A percentile compares a stretch with the other conserved stretches of the same genome.
These are phyloP conservation scores for Cucurbita argyrosperma DNA, from an alignment of 306 rosid genomes.

Conservation along the genomic window DNA sequence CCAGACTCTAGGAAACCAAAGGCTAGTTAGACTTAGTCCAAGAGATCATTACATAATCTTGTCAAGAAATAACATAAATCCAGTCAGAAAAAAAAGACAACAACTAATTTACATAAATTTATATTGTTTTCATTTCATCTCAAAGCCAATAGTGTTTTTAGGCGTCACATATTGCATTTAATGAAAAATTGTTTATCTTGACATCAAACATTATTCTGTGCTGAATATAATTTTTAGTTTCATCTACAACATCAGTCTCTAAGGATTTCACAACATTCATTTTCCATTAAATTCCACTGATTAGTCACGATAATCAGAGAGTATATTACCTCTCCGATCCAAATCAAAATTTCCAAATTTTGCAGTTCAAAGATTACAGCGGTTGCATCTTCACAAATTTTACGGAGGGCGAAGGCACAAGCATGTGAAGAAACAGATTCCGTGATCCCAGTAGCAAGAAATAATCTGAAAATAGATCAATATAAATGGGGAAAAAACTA, in stretches of 20 bases:
- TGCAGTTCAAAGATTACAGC: constrained; percentile 66
- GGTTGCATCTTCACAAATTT: constrained; percentile 84
- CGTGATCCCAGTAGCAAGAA: constrained; percentile 79
- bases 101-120: background rate
- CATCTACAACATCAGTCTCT: background rate
- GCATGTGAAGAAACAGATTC: constrained; percentile 73
- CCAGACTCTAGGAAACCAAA: constrained; percentile 43
- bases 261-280: background rate
- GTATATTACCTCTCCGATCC: constrained; percentile 88
- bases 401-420: constrained; percentile 80
- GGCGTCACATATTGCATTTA: background rate
- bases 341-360: constrained; percentile 86
- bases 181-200: background rate
- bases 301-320: background rate
- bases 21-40: constrained; percentile 6
- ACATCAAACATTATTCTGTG: background rate
- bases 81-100: background rate
- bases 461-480: constrained; percentile 49
- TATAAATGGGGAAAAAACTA: constrained; percentile 12
- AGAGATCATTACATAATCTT: background rate
- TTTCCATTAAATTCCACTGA: background rate
- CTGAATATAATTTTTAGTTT: background rate
- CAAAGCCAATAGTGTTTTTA: background rate
- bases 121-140: background rate
- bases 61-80: background rate